Percentiles rank a stretch among this genome's conserved stretches.
phyloP scores from a whole-genome alignment of 805 yeast species.

The Pichia eremophila region DNA sequence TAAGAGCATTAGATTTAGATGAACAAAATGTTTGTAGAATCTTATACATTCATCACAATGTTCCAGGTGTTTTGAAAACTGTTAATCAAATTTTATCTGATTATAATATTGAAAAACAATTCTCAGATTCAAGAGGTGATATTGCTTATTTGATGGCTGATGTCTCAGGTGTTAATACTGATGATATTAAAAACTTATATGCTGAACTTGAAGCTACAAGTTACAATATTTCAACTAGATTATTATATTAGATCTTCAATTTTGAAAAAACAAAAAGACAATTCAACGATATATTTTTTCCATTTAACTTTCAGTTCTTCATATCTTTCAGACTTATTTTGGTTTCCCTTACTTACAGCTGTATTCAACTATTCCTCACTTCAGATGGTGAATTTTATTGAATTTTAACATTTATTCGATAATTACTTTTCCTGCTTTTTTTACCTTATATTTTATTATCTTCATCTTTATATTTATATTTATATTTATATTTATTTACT shows the following conservation, averaged over 20 bases:
- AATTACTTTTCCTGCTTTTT: no score
- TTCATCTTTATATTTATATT: no score
- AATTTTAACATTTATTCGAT: background rate
- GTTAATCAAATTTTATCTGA: constrained; percentile 91
- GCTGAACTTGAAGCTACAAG: constrained; percentile 83
- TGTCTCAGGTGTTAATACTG: constrained; percentile 71
- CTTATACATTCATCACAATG: constrained; percentile 91
- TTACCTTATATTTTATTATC: no score
- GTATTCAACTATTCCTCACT: no score
- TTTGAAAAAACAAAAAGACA: no score
- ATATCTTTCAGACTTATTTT: no score
- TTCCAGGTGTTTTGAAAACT: constrained; percentile 96
- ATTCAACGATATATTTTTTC: no score
- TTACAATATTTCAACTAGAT: constrained; percentile 82
- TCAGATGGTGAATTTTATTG: background rate
- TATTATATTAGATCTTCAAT: constrained; percentile 50
- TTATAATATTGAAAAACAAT: constrained; percentile 96
- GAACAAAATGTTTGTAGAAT: constrained; percentile 88
- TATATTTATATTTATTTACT: background rate
- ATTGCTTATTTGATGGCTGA: constrained; percentile 98
- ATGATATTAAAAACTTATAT: constrained; percentile 77
- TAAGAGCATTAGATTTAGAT: constrained; percentile 80
- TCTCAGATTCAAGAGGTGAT: constrained; percentile 92
- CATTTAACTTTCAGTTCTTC: no score
- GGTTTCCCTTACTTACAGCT: no score